phyloP scores from a whole-genome alignment of 83 land plant species.

The Thuja plicata region DNA sequence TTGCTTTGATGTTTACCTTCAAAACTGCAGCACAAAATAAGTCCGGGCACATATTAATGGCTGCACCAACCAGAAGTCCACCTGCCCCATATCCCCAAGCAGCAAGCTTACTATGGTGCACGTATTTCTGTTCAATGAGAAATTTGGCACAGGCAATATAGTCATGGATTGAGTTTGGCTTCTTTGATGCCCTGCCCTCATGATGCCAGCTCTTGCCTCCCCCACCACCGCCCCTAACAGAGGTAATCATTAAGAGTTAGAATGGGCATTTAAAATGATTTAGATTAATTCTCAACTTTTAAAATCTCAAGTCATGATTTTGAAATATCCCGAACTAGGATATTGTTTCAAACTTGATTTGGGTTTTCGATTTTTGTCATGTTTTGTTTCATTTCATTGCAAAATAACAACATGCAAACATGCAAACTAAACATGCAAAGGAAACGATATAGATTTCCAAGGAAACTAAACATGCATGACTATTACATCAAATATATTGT shows the following conservation, averaged over 20 bases:
- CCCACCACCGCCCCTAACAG: constrained; percentile 85
- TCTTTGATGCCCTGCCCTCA: constrained; percentile 66
- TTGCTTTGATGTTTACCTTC: constrained; percentile 44
- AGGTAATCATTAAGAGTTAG: neutral
- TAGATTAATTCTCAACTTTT: neutral
- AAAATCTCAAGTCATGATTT: neutral
- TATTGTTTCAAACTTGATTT: too few relatives aligned
- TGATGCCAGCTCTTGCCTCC: constrained; percentile 87
- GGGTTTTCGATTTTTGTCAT: too few relatives aligned
- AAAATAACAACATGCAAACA: too few relatives aligned
- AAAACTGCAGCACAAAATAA: constrained; percentile 79
- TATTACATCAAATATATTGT: too few relatives aligned
- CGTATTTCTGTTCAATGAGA: constrained; percentile 59
- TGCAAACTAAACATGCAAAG: too few relatives aligned
- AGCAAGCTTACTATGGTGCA: constrained; percentile 72
- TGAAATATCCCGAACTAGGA: too few relatives aligned
- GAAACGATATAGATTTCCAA: too few relatives aligned
- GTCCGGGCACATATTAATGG: constrained; percentile 70
- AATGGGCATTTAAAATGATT: neutral
- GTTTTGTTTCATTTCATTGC: too few relatives aligned
- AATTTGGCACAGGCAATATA: constrained; percentile 71
- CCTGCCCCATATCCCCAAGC: constrained; percentile 97
- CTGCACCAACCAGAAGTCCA: constrained; percentile 78
- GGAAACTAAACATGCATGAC: too few relatives aligned
- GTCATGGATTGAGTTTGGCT: constrained; percentile 74